These are phyloP conservation scores for Hericium coralloides DNA, from an alignment of 768 basidiomycete genomes.

Conservation along the genomic window DNA sequence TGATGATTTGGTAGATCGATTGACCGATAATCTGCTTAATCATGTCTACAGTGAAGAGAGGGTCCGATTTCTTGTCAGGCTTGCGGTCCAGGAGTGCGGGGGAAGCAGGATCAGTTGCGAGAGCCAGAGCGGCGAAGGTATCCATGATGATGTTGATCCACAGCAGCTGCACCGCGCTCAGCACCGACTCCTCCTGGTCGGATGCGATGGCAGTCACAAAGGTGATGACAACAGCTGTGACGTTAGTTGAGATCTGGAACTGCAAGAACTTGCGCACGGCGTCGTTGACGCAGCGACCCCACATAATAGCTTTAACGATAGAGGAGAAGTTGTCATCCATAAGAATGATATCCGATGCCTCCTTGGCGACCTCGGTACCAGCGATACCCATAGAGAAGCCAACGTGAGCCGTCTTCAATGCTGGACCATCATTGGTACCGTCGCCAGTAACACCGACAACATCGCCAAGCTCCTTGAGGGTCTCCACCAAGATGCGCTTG, in stretches of 20 bases:
- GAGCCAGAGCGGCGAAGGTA: conserved; percentile 93
- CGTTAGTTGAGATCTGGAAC: conserved; percentile 91
- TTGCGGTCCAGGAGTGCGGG: conserved; percentile 74
- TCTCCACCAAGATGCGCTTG: conserved; percentile 89
- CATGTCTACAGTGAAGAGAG: conserved; percentile 90
- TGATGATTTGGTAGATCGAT: conserved; percentile 73
- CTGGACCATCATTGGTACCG: conserved; percentile 96
- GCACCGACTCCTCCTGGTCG: conserved; percentile 64
- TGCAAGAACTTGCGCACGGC: conserved; percentile 96
- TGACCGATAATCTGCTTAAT: conserved; percentile 94
- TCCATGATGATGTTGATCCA: conserved; percentile 99
- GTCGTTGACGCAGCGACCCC: conserved; percentile 98
- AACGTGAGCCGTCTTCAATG: conserved; percentile 90
- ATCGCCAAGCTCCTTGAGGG: conserved; percentile 77
- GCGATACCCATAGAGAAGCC: conserved; percentile 97
- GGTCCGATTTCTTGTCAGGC: conserved; percentile 83
- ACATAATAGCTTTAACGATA: conserved; percentile 96
- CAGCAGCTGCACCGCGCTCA: conserved; percentile 91
- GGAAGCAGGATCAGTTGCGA: conserved; percentile 93
- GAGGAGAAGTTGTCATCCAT: conserved; percentile 98
- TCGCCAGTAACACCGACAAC: conserved; percentile 96
- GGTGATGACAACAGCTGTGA: conserved; percentile 92
- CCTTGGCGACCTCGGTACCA: conserved; percentile 97
- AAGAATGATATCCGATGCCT: conserved; percentile 96
- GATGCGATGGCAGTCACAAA: conserved; percentile 87